Evolutionary conservation across 176 grass and related monocot genomes (phyloP).

Genomic region (Oryza longistaminata): DNA sequence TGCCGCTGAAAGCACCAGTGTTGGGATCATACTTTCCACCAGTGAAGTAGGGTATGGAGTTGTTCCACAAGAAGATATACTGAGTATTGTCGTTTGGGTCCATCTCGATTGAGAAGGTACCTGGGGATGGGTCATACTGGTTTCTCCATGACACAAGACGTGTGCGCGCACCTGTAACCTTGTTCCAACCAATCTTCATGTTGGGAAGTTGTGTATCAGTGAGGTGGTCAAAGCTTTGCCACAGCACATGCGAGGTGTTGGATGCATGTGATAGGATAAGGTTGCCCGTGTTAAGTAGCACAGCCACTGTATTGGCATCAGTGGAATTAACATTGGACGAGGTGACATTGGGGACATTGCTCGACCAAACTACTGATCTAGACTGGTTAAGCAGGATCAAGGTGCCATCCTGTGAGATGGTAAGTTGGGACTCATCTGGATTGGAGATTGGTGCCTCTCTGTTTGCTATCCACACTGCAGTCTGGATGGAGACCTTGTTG

Average conservation of each 20-base stretch:
- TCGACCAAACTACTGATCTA: constrained; percentile 35
- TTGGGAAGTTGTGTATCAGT: constrained; percentile 30
- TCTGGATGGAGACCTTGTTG: constrained; percentile 14
- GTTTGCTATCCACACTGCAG: constrained; percentile 21
- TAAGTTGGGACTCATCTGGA: constrained; percentile 6
- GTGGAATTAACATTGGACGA: no score
- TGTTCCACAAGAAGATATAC: constrained; percentile 41
- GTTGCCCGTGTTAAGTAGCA: constrained; percentile 13
- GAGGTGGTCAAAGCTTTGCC: constrained; percentile 28
- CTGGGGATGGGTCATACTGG: background rate
- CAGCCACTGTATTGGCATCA: background rate
- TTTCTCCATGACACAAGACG: constrained; percentile 32
- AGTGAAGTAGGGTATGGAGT: constrained; percentile 17
- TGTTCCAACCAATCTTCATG: constrained; percentile 34
- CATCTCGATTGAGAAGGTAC: constrained; percentile 27
- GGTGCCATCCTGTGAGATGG: constrained; percentile 27
- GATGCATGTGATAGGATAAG: constrained; percentile 26
- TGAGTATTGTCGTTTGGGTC: constrained; percentile 27
- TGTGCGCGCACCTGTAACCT: constrained; percentile 4
- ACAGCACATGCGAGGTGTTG: constrained; percentile 11
- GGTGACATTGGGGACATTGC: background rate
- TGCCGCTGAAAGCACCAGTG: background rate
- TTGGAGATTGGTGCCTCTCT: constrained; percentile 34
- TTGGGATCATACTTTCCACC: background rate
- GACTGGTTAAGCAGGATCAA: constrained; percentile 24